Percentiles rank a stretch among this genome's conserved stretches.
These are phyloP conservation scores for bread wheat (Triticum aestivum) DNA, from an alignment of 176 grass and related monocot genomes.

Conservation along the genomic window IWGSC_CS_RefSeq_v2.1 NC_057814.1:573901097-573901596, in stretches of 20 bases:
- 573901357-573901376: too few relatives aligned
- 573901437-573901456: background rate
- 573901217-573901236: too few relatives aligned
- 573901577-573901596: background rate
- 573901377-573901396: background rate
- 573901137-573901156: too few relatives aligned
- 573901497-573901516: background rate
- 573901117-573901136: background rate
- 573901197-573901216: too few relatives aligned
- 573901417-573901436: background rate
- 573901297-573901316: too few relatives aligned
- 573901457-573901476: background rate
- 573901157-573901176: too few relatives aligned
- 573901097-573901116: background rate
- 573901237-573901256: too few relatives aligned
- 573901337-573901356: too few relatives aligned
- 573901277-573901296: too few relatives aligned
- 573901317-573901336: too few relatives aligned
- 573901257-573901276: too few relatives aligned
- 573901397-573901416: background rate
- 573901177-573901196: too few relatives aligned
- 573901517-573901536: background rate
- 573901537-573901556: background rate
- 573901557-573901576: background rate
- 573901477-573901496: background rate